Conservation (phyloP, 495 filamentous ascomycete species). For the Glutinoglossum americanum region DNA sequence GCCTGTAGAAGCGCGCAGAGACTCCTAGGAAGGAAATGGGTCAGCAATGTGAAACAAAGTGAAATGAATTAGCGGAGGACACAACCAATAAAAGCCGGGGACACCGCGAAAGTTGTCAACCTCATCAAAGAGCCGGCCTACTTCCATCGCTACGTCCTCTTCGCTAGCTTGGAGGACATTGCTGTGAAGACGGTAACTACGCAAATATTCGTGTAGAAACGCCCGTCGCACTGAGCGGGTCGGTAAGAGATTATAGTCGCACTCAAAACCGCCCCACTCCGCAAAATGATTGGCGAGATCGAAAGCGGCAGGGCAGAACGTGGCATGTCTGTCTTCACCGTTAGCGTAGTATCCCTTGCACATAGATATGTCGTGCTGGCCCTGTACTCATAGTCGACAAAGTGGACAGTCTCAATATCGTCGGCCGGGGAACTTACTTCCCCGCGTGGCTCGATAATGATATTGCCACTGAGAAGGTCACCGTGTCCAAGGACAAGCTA, state of each 20-base stretch:
- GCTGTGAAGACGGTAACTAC: constrained; percentile 22
- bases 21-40: constrained; percentile 35
- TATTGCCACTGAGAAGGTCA: constrained; percentile 84
- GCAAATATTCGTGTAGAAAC: constrained; percentile 68
- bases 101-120: constrained; percentile 77
- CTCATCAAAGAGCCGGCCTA: constrained; percentile 48
- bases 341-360: neutral
- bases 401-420: constrained; percentile 36
- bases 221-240: constrained; percentile 53
- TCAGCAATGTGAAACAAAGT: neutral
- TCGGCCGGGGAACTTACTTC: constrained; percentile 10
- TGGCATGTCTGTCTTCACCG: constrained; percentile 33
- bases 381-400: constrained; percentile 80
- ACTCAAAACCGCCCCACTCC: constrained; percentile 94
- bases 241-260: constrained; percentile 69
- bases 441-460: constrained; percentile 54
- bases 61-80: neutral
- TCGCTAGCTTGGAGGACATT: constrained; percentile 8
- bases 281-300: constrained; percentile 98
- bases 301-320: constrained; percentile 82
- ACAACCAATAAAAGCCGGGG: constrained; percentile 63
- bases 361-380: neutral
- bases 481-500: constrained; percentile 87
- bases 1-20: constrained; percentile 95
- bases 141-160: constrained; percentile 37